Evolutionary conservation across 1,284 basidiomycete species (phyloP), one percentile per base, ranked within the genome.

Genomic region (Gomphus sp.): DNA sequence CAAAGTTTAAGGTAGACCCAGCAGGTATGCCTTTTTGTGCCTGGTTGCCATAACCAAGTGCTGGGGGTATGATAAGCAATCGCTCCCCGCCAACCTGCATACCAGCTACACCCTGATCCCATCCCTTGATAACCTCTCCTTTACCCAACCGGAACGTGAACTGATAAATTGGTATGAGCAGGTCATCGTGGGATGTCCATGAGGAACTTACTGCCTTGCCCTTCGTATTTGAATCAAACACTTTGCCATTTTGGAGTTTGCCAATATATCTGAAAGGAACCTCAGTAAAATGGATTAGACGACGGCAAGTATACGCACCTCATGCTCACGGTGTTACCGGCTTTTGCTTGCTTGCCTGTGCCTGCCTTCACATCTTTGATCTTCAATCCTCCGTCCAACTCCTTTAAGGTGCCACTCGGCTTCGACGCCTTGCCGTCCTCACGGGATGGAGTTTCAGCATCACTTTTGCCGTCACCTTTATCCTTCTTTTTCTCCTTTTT

Each of bases 11-110:
- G 8, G 84, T 88, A 4, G 89, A 81, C 68, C 85, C 86, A 37
- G 79, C 64, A 59, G 89, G 89, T 60, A 66, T 66, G 28, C 61
- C 65, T 9, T 39, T 45, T 16, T 50, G 60, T 36, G 31, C 22
- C 43, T 58, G 25, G 62, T 81, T 83, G 47, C 89, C 89, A 61
- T 91, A 91, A 12, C 69, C 89, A 75, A 89, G 76, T 12, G 75
- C 68, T 16, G 89, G 73, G 37, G 93, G 91, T 62, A 95, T 80
- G 52, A 82, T 85, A 64, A 98, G 78, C 62, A 86, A 75, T 59
- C 95, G 85, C 74, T 98, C 94, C 44, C 93, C 92, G 56, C 92
- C 94, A 52, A 89, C 85, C 65, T 88, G 84, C 93, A 98, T 97
- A 53, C 95, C 96, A 59, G 77, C 84, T 61, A 98, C 79, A 57